Conservation (phyloP, 306 rosid species). For the Vigna hirtella region DNA sequence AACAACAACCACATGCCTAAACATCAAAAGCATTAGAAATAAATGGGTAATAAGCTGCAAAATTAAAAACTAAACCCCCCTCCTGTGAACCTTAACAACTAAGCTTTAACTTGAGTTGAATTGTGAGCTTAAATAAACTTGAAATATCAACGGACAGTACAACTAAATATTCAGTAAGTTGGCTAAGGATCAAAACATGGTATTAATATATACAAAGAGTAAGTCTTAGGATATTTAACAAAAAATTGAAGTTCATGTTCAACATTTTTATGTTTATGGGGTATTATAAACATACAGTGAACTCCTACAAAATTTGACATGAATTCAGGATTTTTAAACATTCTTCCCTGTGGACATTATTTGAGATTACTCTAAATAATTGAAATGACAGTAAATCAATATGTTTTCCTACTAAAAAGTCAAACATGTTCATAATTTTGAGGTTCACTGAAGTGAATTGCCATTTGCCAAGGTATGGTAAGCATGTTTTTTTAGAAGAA, state of each 20-base stretch:
- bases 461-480: neutral
- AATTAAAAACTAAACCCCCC: conserved; percentile 15
- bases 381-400: neutral
- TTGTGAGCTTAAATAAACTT: neutral
- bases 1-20: neutral
- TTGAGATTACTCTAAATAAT: conserved; percentile 9
- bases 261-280: neutral
- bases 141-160: neutral
- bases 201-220: neutral
- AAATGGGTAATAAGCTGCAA: neutral
- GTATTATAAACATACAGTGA: neutral
- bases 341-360: neutral
- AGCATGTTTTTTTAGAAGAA: neutral
- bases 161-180: neutral
- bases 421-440: neutral
- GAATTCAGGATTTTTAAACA: neutral
- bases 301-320: neutral
- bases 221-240: neutral
- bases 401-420: neutral
- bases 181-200: neutral
- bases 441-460: neutral
- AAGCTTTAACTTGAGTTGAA: neutral
- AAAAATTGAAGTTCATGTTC: conserved; percentile 8
- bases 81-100: neutral
- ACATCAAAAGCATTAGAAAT: conserved; percentile 1